These are phyloP conservation scores for Lathyrus tuberosus DNA, from an alignment of 306 rosid genomes.

Conservation along the genomic window DNA sequence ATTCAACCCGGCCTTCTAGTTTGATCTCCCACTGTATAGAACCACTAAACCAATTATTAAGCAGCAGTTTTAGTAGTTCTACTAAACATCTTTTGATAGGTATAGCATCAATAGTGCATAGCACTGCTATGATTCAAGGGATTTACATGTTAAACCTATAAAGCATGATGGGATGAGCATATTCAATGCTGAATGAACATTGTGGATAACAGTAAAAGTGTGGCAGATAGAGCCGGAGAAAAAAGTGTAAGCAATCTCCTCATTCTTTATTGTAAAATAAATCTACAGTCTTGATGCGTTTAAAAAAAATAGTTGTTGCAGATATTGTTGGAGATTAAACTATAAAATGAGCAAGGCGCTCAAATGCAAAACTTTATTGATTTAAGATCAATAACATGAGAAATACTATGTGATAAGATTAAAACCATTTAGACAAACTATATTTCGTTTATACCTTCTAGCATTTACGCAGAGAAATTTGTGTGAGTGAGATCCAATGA, in stretches of 20 bases:
- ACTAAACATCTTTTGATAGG: slow-evolving; percentile 13
- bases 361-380: slow-evolving; percentile 19
- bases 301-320: neutral
- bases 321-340: slow-evolving; percentile 11
- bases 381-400: slow-evolving; percentile 5
- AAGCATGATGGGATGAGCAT: slow-evolving; percentile 10
- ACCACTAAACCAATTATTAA: slow-evolving; percentile 72
- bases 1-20: slow-evolving; percentile 87
- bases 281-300: slow-evolving; percentile 13
- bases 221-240: neutral
- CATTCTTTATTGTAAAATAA: slow-evolving; percentile 12
- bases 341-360: slow-evolving; percentile 12
- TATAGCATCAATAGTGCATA: slow-evolving; percentile 22
- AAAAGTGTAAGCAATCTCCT: slow-evolving; percentile 8
- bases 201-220: slow-evolving; percentile 7
- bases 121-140: slow-evolving; percentile 4
- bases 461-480: slow-evolving; percentile 82
- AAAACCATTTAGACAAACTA: slow-evolving; percentile 31
- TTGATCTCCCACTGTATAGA: slow-evolving; percentile 80
- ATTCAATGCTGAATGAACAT: slow-evolving; percentile 1
- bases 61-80: slow-evolving; percentile 41
- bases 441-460: slow-evolving; percentile 58
- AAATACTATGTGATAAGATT: neutral
- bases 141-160: slow-evolving; percentile 16
- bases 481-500: slow-evolving; percentile 88